Base-by-base conservation (phyloP, 306 rosid species). In the Trifolium fragiferum region DNA sequence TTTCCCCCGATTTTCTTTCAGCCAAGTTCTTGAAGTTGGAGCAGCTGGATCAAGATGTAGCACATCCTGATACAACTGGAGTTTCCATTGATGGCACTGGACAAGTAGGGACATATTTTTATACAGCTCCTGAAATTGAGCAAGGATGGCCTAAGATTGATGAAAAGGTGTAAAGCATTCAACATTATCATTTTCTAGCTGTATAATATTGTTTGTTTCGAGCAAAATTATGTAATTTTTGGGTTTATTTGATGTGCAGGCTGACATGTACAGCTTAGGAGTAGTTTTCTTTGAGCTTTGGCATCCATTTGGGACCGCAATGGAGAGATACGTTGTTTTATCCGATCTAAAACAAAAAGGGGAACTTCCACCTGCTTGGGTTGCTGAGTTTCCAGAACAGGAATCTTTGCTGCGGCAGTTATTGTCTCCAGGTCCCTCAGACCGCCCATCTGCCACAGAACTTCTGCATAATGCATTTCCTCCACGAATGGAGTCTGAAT, bases 101-200 rank as follows among this genome's bases (percentile, higher is more conserved):
- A 82, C 97, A 89, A 87, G 93, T 93, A 64, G 98, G 98, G 63
- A 91, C 98, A 43, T 89, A 91, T 81, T 91, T 91, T 85, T 93
- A 93, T 81, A 93, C 96, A 60, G 98, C 97, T 67, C 98, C 98
- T 67, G 98, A 93, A 88, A 93, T 93, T 89, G 98, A 93, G 80
- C 98, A 93, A 81, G 91, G 92, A 76, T 93, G 98, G 98, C 98
- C 96, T 8, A 93, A 93, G 86, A 93, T 93, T 82, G 97, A 93
- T 84, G 98, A 93, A 86, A 93, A 91, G 66, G 66, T 60, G 54
- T 57, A 62, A 70, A 61, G n/a, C 68, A n/a, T 63, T 60, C 43
- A 15, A 10, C 12, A 32, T 60, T 60, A 60, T 32, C 19, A 41
- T 32, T 25, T 30, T 30, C 13, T 60, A 60, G 19, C 54, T 59